Conservation (phyloP, 164 flowering plant species). For the Vitis vinifera region ASM3070453v1 NC_081813.1:318001-318500, state of each 20-base stretch:
- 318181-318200: conserved; percentile 81
- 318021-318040: conserved; percentile 9
- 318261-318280: conserved; percentile 94
- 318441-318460: background rate
- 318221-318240: conserved; percentile 80
- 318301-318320: conserved; percentile 94
- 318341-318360: conserved; percentile 94
- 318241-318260: conserved; percentile 99
- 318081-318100: conserved; percentile 36
- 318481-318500: conserved; percentile 17
- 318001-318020: conserved; percentile 24
- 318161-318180: conserved; percentile 74
- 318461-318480: background rate
- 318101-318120: conserved; percentile 28
- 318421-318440: background rate
- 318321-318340: conserved; percentile 87
- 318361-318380: conserved; percentile 27
- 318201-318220: conserved; percentile 76
- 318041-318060: conserved; percentile 20
- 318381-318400: background rate
- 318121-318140: conserved; percentile 38
- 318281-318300: conserved; percentile 97
- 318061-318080: conserved; percentile 24
- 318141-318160: conserved; percentile 76
- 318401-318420: background rate